Conservation (phyloP, 2,329 filamentous ascomycete species). For the Penicillium sp. region DNA sequence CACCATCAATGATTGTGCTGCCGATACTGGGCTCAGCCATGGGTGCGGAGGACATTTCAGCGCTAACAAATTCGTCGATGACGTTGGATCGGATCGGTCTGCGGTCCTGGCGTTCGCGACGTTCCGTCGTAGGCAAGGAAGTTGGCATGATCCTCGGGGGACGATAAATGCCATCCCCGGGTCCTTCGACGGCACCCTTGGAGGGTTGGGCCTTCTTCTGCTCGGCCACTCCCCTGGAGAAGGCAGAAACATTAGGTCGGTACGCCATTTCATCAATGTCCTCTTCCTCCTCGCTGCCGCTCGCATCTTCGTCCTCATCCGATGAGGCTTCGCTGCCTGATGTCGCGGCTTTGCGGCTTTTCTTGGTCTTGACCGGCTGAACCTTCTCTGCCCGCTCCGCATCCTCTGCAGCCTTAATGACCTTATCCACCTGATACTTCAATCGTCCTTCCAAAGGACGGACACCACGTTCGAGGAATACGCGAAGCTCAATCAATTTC, state of each 20-base stretch:
- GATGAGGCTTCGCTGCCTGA: conserved; percentile 26
- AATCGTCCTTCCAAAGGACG: conserved; percentile 80
- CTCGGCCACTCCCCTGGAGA: conserved; percentile 36
- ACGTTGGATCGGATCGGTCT: conserved; percentile 66
- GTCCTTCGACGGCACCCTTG: conserved; percentile 24
- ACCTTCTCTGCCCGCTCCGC: conserved; percentile 26
- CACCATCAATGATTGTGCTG: conserved; percentile 71
- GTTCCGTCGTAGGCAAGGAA: conserved; percentile 62
- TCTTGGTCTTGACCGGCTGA: conserved; percentile 22
- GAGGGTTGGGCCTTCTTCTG: conserved; percentile 13
- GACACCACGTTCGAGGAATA: conserved; percentile 88
- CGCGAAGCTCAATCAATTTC: conserved; percentile 81
- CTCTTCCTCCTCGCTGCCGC: conserved; percentile 32
- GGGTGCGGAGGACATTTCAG: conserved; percentile 74
- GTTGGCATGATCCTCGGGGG: conserved; percentile 83
- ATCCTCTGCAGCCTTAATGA: conserved; percentile 70
- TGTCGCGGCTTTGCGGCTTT: conserved; percentile 24
- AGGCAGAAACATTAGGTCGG: conserved; percentile 51
- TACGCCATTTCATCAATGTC: conserved; percentile 54
- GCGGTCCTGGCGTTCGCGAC: conserved; percentile 51
- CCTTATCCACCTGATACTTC: conserved; percentile 93
- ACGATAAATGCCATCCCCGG: conserved; percentile 65
- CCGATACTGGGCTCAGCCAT: conserved; percentile 83
- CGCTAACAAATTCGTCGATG: conserved; percentile 81
- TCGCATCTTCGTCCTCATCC: conserved; percentile 22